Base-by-base conservation (phyloP, 495 filamentous ascomycete genomes). In the Hyaloscypha hepaticicola region DNA sequence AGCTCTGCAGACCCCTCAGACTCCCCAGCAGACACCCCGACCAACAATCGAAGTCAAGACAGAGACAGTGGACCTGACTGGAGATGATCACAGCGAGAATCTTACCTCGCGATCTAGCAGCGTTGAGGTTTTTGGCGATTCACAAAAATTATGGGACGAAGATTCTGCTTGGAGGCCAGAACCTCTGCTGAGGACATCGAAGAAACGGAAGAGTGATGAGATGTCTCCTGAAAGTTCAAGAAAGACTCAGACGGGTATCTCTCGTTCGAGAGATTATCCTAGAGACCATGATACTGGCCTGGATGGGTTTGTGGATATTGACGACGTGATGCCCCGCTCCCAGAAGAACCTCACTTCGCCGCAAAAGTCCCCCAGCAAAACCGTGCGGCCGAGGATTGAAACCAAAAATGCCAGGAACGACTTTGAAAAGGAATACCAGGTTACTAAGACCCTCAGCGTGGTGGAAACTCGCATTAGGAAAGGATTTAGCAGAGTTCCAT, bases 171-270 rank as follows among this genome's bases (percentile, higher is more conserved):
- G 70, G 21, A 75, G 82, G 52, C 74, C 72, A 59, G 74, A 77
- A 41, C 77, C 82, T 38, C 27, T 71, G 1, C 51, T 55, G 2
- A 58, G 60, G 21, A 58, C 63, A 8, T 71, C 81, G 4, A 85
- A 79, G 69, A 93, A 93, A 75, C 75, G 91, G 53, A 93, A 91
- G 70, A 92, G 90, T 66, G 83, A 88, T 45, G 87, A 90, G 59
- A 84, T 88, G 55, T 82, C 81, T 48, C 78, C 78, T n/a, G 26
- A 68, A 38, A 57, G 58, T 62, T 33, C 26, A 52, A 66, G 31
- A 24, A 51, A 29, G 31, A 52, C 31, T 12, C 31, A 16, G 34
- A 62, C 5, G 45, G 55, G 19, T 2, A 63, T 11, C 14, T n/a
- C 25, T 21, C 61, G 26, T 19, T 38, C 21, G 9, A 53, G 25